Conservation (phyloP, 768 basidiomycete genomes). For the Termitomyces sp. region DNA sequence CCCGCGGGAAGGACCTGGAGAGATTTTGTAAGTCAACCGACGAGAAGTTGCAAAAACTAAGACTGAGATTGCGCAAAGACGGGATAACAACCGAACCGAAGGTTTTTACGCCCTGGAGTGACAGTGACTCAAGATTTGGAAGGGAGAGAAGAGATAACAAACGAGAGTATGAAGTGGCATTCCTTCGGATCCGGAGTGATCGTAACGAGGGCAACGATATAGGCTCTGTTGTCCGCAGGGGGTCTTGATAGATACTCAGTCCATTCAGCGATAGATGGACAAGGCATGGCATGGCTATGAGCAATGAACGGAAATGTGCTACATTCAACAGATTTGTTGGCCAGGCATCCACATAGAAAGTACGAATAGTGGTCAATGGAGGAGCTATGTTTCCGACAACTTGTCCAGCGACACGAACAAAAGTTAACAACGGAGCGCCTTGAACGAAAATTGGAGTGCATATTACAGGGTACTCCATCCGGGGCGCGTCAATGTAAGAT, state of each 20-base stretch:
- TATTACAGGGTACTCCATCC: slow-evolving; percentile 22
- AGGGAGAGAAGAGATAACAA: slow-evolving; percentile 27
- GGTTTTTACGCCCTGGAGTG: slow-evolving; percentile 26
- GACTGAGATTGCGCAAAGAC: slow-evolving; percentile 24
- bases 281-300: slow-evolving; percentile 27
- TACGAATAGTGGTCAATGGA: slow-evolving; percentile 26
- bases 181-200: slow-evolving; percentile 34
- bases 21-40: slow-evolving; percentile 25
- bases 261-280: slow-evolving; percentile 36
- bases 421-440: slow-evolving; percentile 27
- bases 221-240: slow-evolving; percentile 20
- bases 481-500: slow-evolving; percentile 19
- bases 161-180: slow-evolving; percentile 25
- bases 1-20: slow-evolving; percentile 27
- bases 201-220: slow-evolving; percentile 28
- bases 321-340: slow-evolving; percentile 27
- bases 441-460: slow-evolving; percentile 24
- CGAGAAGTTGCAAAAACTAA: slow-evolving; percentile 29
- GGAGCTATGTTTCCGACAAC: slow-evolving; percentile 35
- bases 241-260: slow-evolving; percentile 28
- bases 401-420: slow-evolving; percentile 36
- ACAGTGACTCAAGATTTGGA: slow-evolving; percentile 28
- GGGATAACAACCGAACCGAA: slow-evolving; percentile 28
- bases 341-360: slow-evolving; percentile 40
- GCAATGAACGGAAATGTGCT: slow-evolving; percentile 27